Percentiles rank a stretch among this genome's conserved stretches.
phyloP scores from a whole-genome alignment of 1,284 basidiomycete genomes.

The Kalmanozyma brasiliensis region DNA sequence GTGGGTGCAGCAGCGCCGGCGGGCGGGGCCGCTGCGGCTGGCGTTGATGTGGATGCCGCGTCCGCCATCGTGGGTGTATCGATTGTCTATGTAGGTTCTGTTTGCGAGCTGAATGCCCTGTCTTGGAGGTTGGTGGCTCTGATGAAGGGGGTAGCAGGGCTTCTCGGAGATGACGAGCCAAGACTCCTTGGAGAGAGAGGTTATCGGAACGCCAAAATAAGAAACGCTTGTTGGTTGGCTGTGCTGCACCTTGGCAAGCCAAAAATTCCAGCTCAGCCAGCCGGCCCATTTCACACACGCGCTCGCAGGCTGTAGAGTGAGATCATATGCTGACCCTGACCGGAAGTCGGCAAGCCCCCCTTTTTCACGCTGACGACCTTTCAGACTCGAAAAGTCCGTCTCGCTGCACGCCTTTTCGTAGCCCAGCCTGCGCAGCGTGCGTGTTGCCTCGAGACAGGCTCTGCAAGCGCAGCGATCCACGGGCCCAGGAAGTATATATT shows the following conservation, averaged over 20 bases:
- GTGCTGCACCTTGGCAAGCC: slow-evolving; percentile 7
- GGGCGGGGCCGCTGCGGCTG: slow-evolving; percentile 14
- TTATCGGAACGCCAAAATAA: not conserved
- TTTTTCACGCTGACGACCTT: slow-evolving; percentile 14
- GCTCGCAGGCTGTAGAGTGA: slow-evolving; percentile 25
- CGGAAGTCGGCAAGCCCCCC: slow-evolving; percentile 18
- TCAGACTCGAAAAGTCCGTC: slow-evolving; percentile 25
- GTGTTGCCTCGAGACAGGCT: not conserved
- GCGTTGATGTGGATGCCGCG: slow-evolving; percentile 26
- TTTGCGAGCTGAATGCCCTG: not conserved
- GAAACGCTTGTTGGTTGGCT: slow-evolving; percentile 2
- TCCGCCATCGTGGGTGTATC: slow-evolving; percentile 50
- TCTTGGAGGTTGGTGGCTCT: not conserved
- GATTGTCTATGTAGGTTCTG: too few species aligned
- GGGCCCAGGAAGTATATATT: slow-evolving; percentile 34
- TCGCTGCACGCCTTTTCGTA: not conserved
- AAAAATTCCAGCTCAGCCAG: slow-evolving; percentile 7
- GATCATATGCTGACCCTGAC: slow-evolving; percentile 21
- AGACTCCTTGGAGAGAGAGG: too few species aligned
- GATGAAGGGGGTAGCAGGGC: not conserved
- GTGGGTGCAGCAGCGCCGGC: slow-evolving; percentile 10
- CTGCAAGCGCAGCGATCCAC: slow-evolving; percentile 8
- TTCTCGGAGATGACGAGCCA: too few species aligned
- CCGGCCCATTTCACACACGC: not conserved
- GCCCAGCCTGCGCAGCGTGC: not conserved